Evolutionary conservation across 148 eudicot genomes (phyloP).

Genomic region (Rhododendron ovatum): DNA sequence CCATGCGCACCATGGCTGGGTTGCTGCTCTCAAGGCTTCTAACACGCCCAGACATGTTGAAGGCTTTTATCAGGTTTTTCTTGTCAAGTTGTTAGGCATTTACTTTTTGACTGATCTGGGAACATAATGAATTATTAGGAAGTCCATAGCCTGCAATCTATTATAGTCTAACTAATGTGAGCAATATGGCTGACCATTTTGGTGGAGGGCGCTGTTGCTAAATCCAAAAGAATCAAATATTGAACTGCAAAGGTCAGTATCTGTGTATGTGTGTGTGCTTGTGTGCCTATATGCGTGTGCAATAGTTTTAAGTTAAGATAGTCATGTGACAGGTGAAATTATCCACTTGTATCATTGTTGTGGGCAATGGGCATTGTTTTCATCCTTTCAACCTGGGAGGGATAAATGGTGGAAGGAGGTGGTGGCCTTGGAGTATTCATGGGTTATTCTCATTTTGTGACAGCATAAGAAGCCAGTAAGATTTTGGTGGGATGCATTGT

Average conservation of each 20-base stretch:
- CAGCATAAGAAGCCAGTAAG: neutral
- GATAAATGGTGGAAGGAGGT: neutral
- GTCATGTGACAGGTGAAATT: neutral
- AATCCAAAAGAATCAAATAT: neutral
- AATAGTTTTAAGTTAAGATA: neutral
- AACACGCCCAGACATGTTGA: slow-evolving; percentile 91
- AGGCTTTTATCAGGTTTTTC: slow-evolving; percentile 72
- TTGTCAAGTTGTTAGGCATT: slow-evolving; percentile 1
- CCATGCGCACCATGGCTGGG: slow-evolving; percentile 89
- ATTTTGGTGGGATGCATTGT: neutral
- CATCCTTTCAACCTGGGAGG: neutral
- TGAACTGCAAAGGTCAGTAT: neutral
- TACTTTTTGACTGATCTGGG: neutral
- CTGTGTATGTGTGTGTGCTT: neutral
- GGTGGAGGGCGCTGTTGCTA: neutral
- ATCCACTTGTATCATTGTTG: neutral
- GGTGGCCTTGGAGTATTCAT: neutral
- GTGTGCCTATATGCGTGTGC: neutral
- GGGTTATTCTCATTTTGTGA: neutral
- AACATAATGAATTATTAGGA: neutral
- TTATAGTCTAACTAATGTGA: neutral
- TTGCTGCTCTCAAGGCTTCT: slow-evolving; percentile 83
- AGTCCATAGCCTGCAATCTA: neutral
- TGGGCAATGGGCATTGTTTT: neutral
- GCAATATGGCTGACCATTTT: neutral